These are phyloP conservation scores for Boletellus deceptivus DNA, from an alignment of 1,284 basidiomycete species.

Conservation along the genomic window DNA sequence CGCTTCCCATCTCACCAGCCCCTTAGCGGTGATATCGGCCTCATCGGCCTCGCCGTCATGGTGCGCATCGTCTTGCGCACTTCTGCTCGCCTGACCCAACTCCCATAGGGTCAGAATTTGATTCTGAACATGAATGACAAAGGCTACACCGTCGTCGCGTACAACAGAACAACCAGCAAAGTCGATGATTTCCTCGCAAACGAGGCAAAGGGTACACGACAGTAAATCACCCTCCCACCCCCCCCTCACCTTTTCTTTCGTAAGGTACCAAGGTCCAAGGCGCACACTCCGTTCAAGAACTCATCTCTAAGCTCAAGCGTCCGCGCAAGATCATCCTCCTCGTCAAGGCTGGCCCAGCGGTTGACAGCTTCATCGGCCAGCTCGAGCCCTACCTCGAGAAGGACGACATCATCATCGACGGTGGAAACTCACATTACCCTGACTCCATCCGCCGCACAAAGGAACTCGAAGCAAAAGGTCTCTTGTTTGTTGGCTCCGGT, in stretches of 20 bases:
- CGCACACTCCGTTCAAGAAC: constrained; percentile 92
- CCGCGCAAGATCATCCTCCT: constrained; percentile 94
- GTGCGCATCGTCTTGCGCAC: constrained; percentile 42
- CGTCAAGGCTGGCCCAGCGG: constrained; percentile 85
- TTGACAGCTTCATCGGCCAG: constrained; percentile 76
- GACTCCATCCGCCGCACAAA: constrained; percentile 94
- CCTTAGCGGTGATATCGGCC: constrained; percentile 83
- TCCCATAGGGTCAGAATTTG: constrained; percentile 84
- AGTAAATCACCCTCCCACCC: constrained; percentile 17
- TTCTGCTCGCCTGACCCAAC: constrained; percentile 11
- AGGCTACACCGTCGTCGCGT: constrained; percentile 95
- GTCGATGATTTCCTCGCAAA: constrained; percentile 95
- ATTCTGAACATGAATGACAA: constrained; percentile 99
- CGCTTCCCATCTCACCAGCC: constrained; percentile 1
- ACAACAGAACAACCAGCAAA: constrained; percentile 97
- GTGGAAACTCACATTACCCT: constrained; percentile 99
- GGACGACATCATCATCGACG: constrained; percentile 97
- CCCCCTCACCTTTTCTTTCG: constrained; percentile 14
- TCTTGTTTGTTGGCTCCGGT: constrained; percentile 98
- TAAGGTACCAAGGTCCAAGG: constrained; percentile 93
- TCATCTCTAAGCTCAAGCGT: constrained; percentile 74
- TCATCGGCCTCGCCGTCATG: constrained; percentile 97
- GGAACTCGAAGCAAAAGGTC: constrained; percentile 91
- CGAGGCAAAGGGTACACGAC: constrained; percentile 88
- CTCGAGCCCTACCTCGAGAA: constrained; percentile 69